phyloP scores from a whole-genome alignment of 139 green algal genomes.

The Closterium sp. region DNA sequence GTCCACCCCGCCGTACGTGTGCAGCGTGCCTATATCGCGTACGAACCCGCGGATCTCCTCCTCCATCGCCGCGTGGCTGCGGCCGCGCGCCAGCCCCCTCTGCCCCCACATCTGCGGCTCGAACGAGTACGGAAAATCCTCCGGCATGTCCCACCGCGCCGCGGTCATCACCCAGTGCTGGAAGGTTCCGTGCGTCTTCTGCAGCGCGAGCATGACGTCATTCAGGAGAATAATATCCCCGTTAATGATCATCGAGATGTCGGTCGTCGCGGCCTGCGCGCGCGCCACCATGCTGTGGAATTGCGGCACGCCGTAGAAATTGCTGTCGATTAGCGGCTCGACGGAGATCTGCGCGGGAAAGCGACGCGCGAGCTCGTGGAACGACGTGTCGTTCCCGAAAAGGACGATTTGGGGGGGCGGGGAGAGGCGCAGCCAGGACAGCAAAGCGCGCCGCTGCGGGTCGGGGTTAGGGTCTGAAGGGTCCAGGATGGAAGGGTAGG shows the following conservation, averaged over 20 bases:
- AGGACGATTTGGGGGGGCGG: conserved; percentile 17
- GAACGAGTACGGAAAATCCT: conserved; percentile 25
- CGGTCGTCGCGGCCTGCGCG: conserved; percentile 18
- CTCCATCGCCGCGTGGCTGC: not conserved
- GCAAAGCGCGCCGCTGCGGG: conserved; percentile 21
- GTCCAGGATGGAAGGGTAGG: not conserved
- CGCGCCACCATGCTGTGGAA: conserved; percentile 37
- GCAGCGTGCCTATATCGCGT: not conserved
- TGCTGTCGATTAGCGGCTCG: conserved; percentile 21
- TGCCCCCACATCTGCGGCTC: not conserved
- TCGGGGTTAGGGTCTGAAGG: not conserved
- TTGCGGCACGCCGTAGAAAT: conserved; percentile 30
- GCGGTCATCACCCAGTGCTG: conserved; percentile 27
- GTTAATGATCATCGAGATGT: conserved; percentile 39
- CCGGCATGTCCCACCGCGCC: conserved; percentile 22
- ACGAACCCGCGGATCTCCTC: not conserved
- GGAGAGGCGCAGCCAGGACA: conserved; percentile 30
- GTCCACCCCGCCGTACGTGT: conserved; percentile 36
- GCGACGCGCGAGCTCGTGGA: not conserved
- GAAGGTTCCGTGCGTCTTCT: conserved; percentile 17
- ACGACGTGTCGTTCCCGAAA: conserved; percentile 16
- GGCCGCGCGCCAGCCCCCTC: not conserved
- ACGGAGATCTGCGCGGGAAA: conserved; percentile 12
- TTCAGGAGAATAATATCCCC: conserved; percentile 38
- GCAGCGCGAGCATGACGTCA: conserved; percentile 26